These are phyloP conservation scores for Ophiobolus disseminans DNA, from an alignment of 2,329 filamentous ascomycete genomes.

Conservation along the genomic window DNA sequence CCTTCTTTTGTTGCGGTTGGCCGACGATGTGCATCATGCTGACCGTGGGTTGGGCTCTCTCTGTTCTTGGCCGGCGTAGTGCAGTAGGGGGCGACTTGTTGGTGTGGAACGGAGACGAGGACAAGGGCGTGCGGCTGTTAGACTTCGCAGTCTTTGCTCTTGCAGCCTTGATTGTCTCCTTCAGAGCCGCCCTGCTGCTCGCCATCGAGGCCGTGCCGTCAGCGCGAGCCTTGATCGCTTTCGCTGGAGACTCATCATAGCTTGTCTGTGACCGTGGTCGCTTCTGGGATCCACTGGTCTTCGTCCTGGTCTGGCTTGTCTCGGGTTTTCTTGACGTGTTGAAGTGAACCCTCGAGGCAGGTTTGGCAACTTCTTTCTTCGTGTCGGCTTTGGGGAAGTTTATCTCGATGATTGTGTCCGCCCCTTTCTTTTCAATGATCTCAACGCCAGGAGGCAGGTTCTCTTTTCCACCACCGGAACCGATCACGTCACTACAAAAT, in stretches of 20 bases:
- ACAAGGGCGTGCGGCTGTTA: slow-evolving; percentile 26
- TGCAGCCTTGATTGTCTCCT: slow-evolving; percentile 34
- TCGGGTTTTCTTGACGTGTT: no score
- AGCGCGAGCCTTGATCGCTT: slow-evolving; percentile 41
- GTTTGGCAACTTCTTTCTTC: slow-evolving; percentile 23
- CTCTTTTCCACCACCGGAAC: slow-evolving; percentile 66
- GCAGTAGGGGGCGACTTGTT: slow-evolving; percentile 47
- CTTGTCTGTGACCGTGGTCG: slow-evolving; percentile 41
- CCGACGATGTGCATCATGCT: slow-evolving; percentile 44
- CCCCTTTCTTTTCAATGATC: slow-evolving; percentile 32
- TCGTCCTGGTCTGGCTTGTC: slow-evolving; percentile 27
- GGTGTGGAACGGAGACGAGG: slow-evolving; percentile 47
- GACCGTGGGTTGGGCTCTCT: slow-evolving; percentile 38
- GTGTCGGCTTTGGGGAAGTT: slow-evolving; percentile 38
- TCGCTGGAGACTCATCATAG: slow-evolving; percentile 42
- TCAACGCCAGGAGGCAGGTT: slow-evolving; percentile 64
- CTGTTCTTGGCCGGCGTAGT: slow-evolving; percentile 33
- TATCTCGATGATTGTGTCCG: slow-evolving; percentile 38
- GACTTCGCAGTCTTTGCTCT: slow-evolving; percentile 31
- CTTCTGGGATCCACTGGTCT: slow-evolving; percentile 41
- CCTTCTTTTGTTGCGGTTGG: slow-evolving; percentile 32
- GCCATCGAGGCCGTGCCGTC: slow-evolving; percentile 38
- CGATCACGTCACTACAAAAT: slow-evolving; percentile 55
- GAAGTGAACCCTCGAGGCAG: no score
- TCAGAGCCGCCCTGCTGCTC: slow-evolving; percentile 30